A percentile compares a stretch with the other conserved stretches of the same genome.
Evolutionary conservation across 179 eudicot genomes (phyloP).

Genomic region (Heliamphora pulchella): DNA sequence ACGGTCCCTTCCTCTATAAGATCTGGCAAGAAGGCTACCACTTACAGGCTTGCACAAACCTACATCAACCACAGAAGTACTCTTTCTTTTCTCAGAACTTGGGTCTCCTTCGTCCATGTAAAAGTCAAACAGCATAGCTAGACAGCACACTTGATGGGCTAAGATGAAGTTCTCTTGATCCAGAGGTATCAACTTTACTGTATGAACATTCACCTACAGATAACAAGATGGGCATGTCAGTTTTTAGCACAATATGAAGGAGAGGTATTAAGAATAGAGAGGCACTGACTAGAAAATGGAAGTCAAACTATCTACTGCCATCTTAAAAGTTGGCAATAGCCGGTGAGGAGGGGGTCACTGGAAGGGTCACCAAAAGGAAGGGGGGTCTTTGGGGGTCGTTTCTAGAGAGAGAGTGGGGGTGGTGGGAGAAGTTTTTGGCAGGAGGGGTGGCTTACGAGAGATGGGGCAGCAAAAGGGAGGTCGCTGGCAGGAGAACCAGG

Average conservation of each 20-base stretch:
- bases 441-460: too few relatives aligned
- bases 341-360: too few relatives aligned
- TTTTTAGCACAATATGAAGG: neutral
- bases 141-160: slow-evolving; percentile 73
- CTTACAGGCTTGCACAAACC: slow-evolving; percentile 66
- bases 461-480: too few relatives aligned
- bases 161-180: slow-evolving; percentile 54
- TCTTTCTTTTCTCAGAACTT: slow-evolving; percentile 36
- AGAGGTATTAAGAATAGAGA: neutral
- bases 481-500: too few relatives aligned
- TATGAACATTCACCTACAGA: slow-evolving; percentile 68
- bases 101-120: slow-evolving; percentile 48
- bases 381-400: too few relatives aligned
- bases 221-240: slow-evolving; percentile 3
- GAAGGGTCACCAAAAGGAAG: too few relatives aligned
- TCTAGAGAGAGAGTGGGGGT: too few relatives aligned
- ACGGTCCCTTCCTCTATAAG: slow-evolving; percentile 81
- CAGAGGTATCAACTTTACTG: slow-evolving; percentile 50
- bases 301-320: neutral
- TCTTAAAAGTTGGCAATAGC: neutral
- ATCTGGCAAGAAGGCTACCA: slow-evolving; percentile 60
- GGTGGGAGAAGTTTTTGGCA: too few relatives aligned
- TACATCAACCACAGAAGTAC: slow-evolving; percentile 53
- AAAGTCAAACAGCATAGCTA: slow-evolving; percentile 88
- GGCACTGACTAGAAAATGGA: neutral